phyloP scores from a whole-genome alignment of 176 grass and related monocot genomes.

The Ensete glaucum region DNA sequence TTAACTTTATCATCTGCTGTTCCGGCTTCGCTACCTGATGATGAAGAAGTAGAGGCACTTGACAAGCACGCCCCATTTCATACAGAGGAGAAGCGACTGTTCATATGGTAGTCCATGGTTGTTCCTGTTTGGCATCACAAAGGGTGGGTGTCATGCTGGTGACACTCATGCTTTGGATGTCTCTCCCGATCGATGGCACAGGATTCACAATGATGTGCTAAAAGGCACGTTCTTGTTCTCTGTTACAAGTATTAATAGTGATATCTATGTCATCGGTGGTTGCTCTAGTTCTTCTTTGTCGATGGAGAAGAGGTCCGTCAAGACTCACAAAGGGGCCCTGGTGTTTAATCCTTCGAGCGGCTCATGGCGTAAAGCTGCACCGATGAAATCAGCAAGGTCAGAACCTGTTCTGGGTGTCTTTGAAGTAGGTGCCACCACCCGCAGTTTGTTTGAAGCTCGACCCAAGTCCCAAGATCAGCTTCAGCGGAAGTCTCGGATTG shows the following conservation, averaged over 20 bases:
- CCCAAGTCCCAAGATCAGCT: constrained; percentile 16
- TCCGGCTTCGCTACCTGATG: constrained; percentile 46
- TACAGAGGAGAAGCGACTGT: constrained; percentile 31
- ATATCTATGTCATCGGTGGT: constrained; percentile 65
- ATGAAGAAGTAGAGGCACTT: constrained; percentile 68
- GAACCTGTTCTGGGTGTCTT: constrained; percentile 65
- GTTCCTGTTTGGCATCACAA: constrained; percentile 64
- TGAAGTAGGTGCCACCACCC: constrained; percentile 33
- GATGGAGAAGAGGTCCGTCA: constrained; percentile 25
- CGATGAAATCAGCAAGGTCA: constrained; percentile 56
- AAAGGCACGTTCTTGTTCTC: constrained; percentile 53
- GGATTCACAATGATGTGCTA: constrained; percentile 29
- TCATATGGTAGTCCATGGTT: constrained; percentile 44
- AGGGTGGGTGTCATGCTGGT: constrained; percentile 36
- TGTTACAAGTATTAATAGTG: constrained; percentile 36
- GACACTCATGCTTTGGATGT: constrained; percentile 73
- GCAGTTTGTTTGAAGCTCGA: constrained; percentile 36
- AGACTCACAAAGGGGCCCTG: constrained; percentile 53
- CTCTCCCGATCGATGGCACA: constrained; percentile 41
- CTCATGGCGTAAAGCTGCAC: constrained; percentile 54
- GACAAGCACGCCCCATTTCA: constrained; percentile 50
- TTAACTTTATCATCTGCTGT: constrained; percentile 5
- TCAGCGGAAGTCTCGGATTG: constrained; percentile 30
- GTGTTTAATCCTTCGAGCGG: constrained; percentile 57
- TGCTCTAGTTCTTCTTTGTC: constrained; percentile 29